Base-by-base conservation (phyloP, 2,329 filamentous ascomycete genomes). In the Epichloe festucae region DNA sequence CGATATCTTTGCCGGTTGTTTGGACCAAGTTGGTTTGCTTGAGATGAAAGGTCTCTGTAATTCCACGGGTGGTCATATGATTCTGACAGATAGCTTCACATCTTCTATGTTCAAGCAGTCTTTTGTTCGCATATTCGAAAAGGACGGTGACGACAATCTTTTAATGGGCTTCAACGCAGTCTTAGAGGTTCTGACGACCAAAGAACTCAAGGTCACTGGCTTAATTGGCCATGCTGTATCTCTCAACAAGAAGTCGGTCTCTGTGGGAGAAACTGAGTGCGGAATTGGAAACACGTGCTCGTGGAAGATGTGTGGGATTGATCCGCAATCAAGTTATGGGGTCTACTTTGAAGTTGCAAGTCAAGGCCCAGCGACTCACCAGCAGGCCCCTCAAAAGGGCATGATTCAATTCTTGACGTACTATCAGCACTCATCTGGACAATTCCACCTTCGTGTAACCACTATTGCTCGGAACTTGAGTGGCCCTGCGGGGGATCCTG, bases 91-190 rank as follows among this genome's bases (percentile, higher is more conserved):
- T 67, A 96, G 90, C 67, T 98, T 98, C 67, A 97, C 91, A 4
- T 94, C 93, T 0, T 97, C 91, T 53, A 96, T 98, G 84, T 98
- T 97, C 76, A 96, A 93, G 73, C 93, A 98, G 67, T 97, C 93
- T 0, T 98, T 98, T 63, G 85, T 95, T 49, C 85, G 94, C 53
- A 84, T 98, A 17, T 98, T 98, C 64, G 93, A 98, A 66, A 96
- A 96, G 70, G 93, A 98, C 64, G 88, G 79, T 2, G 85, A 95
- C 53, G 93, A 96, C 58, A 95, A 96, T 65, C 78, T 98, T 14
- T 72, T 95, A 10, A 98, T 98, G 93, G 93, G 89, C 44, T 98
- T 98, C 75, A 98, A 98, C 64, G 93, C 89, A 35, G 89, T 90
- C 11, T 76, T 98, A 12, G 93, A 98, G 68, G 91, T 97, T 15